Conservation (phyloP, 73 alveolate species). For the Tetrahymena malaccensis region DNA sequence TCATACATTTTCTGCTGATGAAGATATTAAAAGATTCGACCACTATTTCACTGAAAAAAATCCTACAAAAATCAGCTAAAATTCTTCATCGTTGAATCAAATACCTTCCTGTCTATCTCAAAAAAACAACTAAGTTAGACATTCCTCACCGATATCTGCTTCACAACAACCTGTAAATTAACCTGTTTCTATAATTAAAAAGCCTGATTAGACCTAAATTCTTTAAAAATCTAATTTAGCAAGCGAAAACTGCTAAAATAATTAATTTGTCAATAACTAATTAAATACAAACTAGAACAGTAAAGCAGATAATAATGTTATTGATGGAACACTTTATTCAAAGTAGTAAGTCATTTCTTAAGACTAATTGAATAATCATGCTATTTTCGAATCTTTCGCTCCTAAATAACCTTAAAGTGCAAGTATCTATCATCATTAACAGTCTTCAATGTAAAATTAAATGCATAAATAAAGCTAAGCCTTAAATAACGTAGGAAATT, state of each 20-base stretch:
- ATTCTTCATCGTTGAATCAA: background rate
- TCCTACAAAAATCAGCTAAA: background rate
- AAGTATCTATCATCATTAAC: background rate
- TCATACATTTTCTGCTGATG: background rate
- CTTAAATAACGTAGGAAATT: background rate
- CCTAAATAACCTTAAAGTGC: background rate
- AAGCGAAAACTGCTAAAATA: background rate
- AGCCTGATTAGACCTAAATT: background rate
- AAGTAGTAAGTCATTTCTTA: background rate
- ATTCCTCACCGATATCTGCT: background rate
- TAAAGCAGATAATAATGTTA: background rate
- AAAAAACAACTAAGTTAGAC: background rate
- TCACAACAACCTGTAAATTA: background rate
- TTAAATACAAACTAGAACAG: background rate
- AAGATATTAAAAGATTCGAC: background rate
- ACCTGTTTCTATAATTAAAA: background rate
- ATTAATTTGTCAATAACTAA: background rate
- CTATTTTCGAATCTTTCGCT: background rate
- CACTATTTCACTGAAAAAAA: background rate
- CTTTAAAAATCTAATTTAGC: background rate
- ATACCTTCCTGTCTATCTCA: background rate
- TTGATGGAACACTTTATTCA: background rate
- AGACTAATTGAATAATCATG: background rate
- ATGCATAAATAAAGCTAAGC: no score
- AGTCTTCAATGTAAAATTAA: background rate